These are phyloP conservation scores for Patellaria atrata DNA, from an alignment of 495 filamentous ascomycete species.

Conservation along the genomic window DNA sequence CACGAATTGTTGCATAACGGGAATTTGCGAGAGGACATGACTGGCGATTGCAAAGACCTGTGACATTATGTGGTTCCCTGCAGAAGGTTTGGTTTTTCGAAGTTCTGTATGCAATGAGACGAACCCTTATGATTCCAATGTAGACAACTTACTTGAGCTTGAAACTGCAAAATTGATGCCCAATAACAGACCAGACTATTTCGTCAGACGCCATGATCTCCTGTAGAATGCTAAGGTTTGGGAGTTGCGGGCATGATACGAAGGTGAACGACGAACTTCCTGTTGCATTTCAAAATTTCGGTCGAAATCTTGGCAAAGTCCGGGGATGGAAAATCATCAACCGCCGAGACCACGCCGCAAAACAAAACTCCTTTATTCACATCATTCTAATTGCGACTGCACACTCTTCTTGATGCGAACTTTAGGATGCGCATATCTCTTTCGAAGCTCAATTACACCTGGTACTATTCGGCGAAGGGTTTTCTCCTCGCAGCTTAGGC, in stretches of 20 bases:
- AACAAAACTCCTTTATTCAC: no score
- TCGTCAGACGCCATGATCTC: conserved; percentile 68
- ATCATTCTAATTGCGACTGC: no score
- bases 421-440: no score
- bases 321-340: not conserved
- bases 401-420: no score
- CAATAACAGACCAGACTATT: conserved; percentile 93
- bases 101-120: conserved; percentile 1
- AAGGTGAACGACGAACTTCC: not conserved
- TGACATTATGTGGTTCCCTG: conserved; percentile 91
- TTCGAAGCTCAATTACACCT: no score
- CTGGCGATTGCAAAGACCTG: conserved; percentile 86
- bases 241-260: not conserved
- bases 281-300: conserved; percentile 3
- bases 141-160: conserved; percentile 71
- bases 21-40: conserved; percentile 92
- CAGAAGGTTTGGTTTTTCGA: conserved; percentile 76
- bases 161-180: conserved; percentile 91
- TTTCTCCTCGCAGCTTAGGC: no score
- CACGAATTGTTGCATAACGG: conserved; percentile 86
- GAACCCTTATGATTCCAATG: no score
- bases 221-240: conserved; percentile 3
- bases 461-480: no score
- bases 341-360: no score
- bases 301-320: conserved; percentile 8